Percentiles rank a stretch among this genome's conserved stretches.
phyloP scores from a whole-genome alignment of 257 asterid genomes.

The Salvia splendens region DNA sequence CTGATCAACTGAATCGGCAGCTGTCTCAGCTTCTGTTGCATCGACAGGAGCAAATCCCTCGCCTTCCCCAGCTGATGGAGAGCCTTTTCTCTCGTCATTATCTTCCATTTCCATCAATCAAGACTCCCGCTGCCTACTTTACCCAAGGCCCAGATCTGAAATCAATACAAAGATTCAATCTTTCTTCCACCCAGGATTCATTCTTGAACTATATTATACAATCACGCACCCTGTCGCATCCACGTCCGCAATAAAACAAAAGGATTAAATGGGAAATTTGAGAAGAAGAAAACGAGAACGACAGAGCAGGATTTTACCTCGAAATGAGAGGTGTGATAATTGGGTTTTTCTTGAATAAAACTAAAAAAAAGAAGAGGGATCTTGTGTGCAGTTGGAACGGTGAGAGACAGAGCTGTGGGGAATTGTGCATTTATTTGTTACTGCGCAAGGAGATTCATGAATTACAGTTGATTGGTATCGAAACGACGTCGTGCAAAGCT shows the following conservation, averaged over 20 bases:
- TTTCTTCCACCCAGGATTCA: constrained; percentile 16
- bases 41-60: constrained; percentile 35
- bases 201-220: constrained; percentile 33
- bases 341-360: constrained; percentile 32
- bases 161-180: constrained; percentile 35
- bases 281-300: not conserved
- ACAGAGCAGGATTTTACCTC: constrained; percentile 31
- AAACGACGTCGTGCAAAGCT: constrained; percentile 38
- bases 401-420: constrained; percentile 35
- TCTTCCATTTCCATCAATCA: constrained; percentile 58
- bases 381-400: constrained; percentile 41
- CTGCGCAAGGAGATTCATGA: constrained; percentile 23
- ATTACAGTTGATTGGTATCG: not conserved
- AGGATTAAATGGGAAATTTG: not conserved
- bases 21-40: constrained; percentile 38
- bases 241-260: constrained; percentile 9
- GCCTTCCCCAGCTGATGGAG: constrained; percentile 57
- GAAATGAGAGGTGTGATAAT: constrained; percentile 34
- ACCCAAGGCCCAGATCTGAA: constrained; percentile 46
- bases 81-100: constrained; percentile 41
- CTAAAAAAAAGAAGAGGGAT: constrained; percentile 29
- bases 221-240: constrained; percentile 19
- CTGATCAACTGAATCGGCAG: constrained; percentile 53
- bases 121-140: constrained; percentile 25
- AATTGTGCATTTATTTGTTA: constrained; percentile 33